Conservation (phyloP, 495 filamentous ascomycete genomes). For the Penicillium macrosclerotiorum region DNA sequence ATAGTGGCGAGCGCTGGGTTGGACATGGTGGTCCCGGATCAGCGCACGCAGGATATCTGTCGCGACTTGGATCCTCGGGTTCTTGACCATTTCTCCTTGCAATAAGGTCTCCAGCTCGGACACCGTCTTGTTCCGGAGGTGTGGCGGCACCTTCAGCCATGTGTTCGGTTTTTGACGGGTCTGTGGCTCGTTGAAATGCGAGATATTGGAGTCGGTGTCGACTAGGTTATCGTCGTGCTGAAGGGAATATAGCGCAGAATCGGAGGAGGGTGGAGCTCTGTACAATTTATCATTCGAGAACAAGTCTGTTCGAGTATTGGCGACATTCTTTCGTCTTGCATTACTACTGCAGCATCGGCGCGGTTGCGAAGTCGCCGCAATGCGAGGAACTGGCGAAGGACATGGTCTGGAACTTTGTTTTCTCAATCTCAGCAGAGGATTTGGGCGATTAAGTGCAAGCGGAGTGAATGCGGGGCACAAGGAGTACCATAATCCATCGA, state of each 20-base stretch:
- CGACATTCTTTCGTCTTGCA: not conserved
- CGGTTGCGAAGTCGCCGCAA: slow-evolving; percentile 8
- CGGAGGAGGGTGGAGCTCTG: not conserved
- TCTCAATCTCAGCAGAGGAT: slow-evolving; percentile 5
- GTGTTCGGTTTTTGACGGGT: too few species aligned
- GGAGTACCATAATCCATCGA: slow-evolving; percentile 67
- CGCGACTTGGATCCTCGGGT: slow-evolving; percentile 22
- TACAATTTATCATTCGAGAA: not conserved
- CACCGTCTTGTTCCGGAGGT: slow-evolving; percentile 9
- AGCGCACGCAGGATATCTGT: slow-evolving; percentile 42
- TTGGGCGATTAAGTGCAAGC: slow-evolving; percentile 11
- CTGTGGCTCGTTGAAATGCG: not conserved
- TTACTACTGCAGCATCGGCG: slow-evolving; percentile 26
- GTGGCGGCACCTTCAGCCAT: not conserved
- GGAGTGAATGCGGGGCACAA: slow-evolving; percentile 58
- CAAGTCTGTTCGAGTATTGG: not conserved
- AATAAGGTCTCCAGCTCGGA: slow-evolving; percentile 27
- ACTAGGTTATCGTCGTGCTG: not conserved
- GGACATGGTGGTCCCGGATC: slow-evolving; percentile 58
- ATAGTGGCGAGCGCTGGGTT: slow-evolving; percentile 66
- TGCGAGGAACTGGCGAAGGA: slow-evolving; percentile 3
- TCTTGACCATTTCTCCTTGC: slow-evolving; percentile 14
- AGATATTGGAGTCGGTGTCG: not conserved
- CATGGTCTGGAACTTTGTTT: slow-evolving; percentile 11
- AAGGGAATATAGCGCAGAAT: too few species aligned